phyloP scores from a whole-genome alignment of 352 stramenopile genomes.

The Globisporangium megalacanthum region DNA sequence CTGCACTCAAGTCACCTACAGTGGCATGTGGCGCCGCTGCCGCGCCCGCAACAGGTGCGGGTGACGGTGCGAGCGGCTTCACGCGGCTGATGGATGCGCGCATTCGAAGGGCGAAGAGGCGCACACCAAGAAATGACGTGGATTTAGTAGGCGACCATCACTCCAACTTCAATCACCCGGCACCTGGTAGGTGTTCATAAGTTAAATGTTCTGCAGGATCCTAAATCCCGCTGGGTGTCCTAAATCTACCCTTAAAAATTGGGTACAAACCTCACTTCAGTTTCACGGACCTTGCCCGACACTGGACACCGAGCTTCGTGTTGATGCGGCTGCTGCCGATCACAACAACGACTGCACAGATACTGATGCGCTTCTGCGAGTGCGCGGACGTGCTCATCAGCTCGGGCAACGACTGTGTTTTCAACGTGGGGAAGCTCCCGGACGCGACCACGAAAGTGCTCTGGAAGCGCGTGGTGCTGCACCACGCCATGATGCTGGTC shows the following conservation, averaged over 20 bases:
- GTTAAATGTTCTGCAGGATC: too few species aligned
- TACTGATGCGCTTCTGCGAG: constrained; percentile 63
- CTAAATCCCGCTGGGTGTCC: too few species aligned
- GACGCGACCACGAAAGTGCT: constrained; percentile 51
- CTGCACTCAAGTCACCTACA: constrained; percentile 1
- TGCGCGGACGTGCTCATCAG: constrained; percentile 42
- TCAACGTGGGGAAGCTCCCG: constrained; percentile 69
- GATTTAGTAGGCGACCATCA: neutral
- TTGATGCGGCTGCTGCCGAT: constrained; percentile 47
- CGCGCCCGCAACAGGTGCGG: too few species aligned
- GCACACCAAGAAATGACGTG: neutral
- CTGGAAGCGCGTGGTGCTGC: constrained; percentile 42
- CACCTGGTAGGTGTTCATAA: too few species aligned
- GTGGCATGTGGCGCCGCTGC: neutral
- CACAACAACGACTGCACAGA: constrained; percentile 55
- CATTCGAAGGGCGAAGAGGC: neutral
- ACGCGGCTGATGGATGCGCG: neutral
- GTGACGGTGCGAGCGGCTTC: neutral
- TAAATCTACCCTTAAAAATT: too few species aligned
- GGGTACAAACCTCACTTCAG: too few species aligned
- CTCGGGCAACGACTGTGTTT: constrained; percentile 60
- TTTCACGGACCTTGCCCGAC: too few species aligned
- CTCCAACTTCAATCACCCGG: neutral
- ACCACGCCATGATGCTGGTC: constrained; percentile 62
- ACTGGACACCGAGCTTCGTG: constrained; percentile 29